phyloP scores from a whole-genome alignment of 495 filamentous ascomycete species.

The Neurospora tetrasperma region DNA sequence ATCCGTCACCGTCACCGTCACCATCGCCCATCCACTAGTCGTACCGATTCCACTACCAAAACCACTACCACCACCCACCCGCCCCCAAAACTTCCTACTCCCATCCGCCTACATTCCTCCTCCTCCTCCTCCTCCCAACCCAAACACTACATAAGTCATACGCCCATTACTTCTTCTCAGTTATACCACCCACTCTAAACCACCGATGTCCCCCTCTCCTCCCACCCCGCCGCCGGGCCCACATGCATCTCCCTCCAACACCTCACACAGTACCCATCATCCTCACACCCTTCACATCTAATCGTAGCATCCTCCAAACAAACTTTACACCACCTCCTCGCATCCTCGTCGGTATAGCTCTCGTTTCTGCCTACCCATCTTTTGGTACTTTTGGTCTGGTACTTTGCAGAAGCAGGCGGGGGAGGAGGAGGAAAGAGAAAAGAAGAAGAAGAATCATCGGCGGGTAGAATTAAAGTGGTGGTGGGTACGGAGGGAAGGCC shows the following conservation, averaged over 20 bases:
- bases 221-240: constrained; percentile 44
- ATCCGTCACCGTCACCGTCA: neutral
- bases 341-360: constrained; percentile 49
- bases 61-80: neutral
- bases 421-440: constrained; percentile 47
- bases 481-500: constrained; percentile 46
- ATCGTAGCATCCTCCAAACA: constrained; percentile 58
- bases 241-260: constrained; percentile 65
- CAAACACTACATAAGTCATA: neutral
- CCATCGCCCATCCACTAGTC: neutral
- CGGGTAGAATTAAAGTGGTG: constrained; percentile 9
- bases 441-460: constrained; percentile 38
- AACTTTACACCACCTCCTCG: constrained; percentile 59
- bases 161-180: no score
- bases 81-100: neutral
- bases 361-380: constrained; percentile 9
- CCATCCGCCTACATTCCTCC: no score
- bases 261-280: constrained; percentile 52
- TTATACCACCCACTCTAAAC: constrained; percentile 7
- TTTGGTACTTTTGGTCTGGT: neutral
- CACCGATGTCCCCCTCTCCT: constrained; percentile 44
- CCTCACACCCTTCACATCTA: constrained; percentile 52
- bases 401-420: neutral
- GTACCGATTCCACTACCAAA: neutral
- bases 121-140: neutral